A percentile compares a stretch with the other conserved stretches of the same genome.
Evolutionary conservation across 2,329 filamentous ascomycete species (phyloP).

Genomic region (Lizonia empirigonia): DNA sequence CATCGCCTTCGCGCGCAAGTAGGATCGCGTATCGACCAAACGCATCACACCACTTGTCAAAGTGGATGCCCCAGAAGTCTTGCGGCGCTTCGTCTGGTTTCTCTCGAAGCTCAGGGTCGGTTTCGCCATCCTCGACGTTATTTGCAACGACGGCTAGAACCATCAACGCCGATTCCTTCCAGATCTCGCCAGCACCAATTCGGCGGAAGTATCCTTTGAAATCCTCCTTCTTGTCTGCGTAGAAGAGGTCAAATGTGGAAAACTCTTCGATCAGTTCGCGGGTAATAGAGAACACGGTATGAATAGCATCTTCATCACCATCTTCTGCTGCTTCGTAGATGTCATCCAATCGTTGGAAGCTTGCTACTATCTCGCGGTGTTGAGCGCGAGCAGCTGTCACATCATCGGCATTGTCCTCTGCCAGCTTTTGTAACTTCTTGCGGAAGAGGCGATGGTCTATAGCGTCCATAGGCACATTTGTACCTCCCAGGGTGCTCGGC

Average conservation of each 20-base stretch:
- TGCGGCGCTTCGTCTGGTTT: slow-evolving; percentile 49
- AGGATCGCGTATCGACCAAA: slow-evolving; percentile 87
- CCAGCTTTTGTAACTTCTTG: slow-evolving; percentile 35
- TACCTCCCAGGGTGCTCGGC: slow-evolving; percentile 34
- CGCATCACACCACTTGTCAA: slow-evolving; percentile 84
- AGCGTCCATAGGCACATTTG: slow-evolving; percentile 34
- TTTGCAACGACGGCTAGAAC: slow-evolving; percentile 44
- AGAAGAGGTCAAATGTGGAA: slow-evolving; percentile 64
- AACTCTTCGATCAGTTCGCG: slow-evolving; percentile 65
- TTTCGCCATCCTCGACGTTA: slow-evolving; percentile 40
- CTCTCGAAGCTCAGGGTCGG: slow-evolving; percentile 36
- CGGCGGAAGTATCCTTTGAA: slow-evolving; percentile 46
- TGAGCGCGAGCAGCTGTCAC: slow-evolving; percentile 51
- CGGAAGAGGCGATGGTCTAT: slow-evolving; percentile 40
- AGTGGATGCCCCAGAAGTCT: slow-evolving; percentile 77
- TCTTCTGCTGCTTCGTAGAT: slow-evolving; percentile 50
- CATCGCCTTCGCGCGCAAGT: slow-evolving; percentile 70
- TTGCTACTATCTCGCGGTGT: slow-evolving; percentile 48
- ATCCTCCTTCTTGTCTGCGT: slow-evolving; percentile 55
- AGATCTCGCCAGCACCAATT: slow-evolving; percentile 38
- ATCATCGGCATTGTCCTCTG: slow-evolving; percentile 36
- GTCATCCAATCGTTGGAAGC: slow-evolving; percentile 55
- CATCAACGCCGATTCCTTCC: slow-evolving; percentile 44
- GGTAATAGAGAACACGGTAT: slow-evolving; percentile 65
- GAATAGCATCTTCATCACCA: slow-evolving; percentile 56